phyloP scores from a whole-genome alignment of 371 early-diverging fungal species.

The Blastocladiella emersonii region DNA sequence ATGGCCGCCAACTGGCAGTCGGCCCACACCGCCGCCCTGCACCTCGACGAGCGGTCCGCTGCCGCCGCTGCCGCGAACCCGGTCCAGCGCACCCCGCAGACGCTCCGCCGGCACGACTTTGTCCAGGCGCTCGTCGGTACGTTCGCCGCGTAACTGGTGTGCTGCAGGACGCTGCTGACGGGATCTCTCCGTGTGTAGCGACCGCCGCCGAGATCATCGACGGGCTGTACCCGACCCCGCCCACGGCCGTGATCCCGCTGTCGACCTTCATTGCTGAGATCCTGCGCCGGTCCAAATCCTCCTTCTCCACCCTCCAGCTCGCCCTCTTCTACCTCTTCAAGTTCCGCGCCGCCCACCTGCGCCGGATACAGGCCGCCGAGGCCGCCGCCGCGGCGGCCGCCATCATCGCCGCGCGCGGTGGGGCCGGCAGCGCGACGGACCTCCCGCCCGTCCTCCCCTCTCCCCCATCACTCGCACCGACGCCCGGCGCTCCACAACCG shows the following conservation, averaged over 20 bases:
- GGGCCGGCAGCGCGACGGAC: conserved; percentile 13
- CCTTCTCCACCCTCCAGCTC: conserved; percentile 60
- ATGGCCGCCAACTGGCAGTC: neutral
- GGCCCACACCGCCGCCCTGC: neutral
- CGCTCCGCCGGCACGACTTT: conserved; percentile 17
- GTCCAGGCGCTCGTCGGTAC: conserved; percentile 22
- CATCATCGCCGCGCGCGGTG: neutral
- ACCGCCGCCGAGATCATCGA: conserved; percentile 28
- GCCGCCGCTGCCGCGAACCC: neutral
- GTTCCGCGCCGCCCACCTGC: conserved; percentile 11
- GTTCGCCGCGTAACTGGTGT: conserved; percentile 7
- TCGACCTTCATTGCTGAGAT: conserved; percentile 49
- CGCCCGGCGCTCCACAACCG: too few relatives aligned
- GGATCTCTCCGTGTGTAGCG: conserved; percentile 12
- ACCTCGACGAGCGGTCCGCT: neutral
- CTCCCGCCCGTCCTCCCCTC: conserved; percentile 17
- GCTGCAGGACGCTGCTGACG: neutral
- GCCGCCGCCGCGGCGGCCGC: conserved; percentile 1
- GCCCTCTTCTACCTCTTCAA: conserved; percentile 47
- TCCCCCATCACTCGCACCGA: too few relatives aligned
- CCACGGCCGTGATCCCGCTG: conserved; percentile 28
- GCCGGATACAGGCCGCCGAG: neutral
- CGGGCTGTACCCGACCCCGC: conserved; percentile 19
- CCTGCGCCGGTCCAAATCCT: conserved; percentile 50
- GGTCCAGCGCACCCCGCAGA: neutral